Percentiles rank a stretch among this genome's conserved stretches.
Conservation (phyloP, 2,329 filamentous ascomycete genomes). For the Monilinia aucupariae region DNA sequence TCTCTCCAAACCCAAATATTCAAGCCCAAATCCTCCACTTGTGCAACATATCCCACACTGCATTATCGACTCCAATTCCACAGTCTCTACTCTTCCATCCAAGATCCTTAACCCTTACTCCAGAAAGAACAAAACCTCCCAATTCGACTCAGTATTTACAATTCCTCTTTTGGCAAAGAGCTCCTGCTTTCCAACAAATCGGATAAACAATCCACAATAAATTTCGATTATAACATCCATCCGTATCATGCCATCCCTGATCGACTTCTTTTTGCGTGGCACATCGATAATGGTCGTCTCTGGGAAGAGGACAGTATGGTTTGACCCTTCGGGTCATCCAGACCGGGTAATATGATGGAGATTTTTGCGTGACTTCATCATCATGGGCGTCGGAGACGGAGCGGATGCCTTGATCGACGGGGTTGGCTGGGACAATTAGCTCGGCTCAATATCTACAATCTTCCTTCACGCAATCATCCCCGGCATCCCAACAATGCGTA, state of each 20-base stretch:
- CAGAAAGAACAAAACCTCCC: too few relatives aligned
- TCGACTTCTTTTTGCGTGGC: slow-evolving; percentile 6
- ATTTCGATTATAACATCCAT: neutral
- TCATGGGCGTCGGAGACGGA: neutral
- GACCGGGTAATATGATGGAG: too few relatives aligned
- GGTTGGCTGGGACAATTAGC: too few relatives aligned
- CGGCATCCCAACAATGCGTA: slow-evolving; percentile 3
- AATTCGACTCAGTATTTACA: neutral
- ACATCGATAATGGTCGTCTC: neutral
- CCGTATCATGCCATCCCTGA: neutral
- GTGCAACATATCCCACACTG: too few relatives aligned
- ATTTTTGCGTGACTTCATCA: too few relatives aligned
- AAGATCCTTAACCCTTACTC: too few relatives aligned
- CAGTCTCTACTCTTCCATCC: too few relatives aligned
- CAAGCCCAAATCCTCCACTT: too few relatives aligned
- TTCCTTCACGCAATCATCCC: neutral
- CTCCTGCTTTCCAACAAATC: neutral
- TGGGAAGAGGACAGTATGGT: neutral
- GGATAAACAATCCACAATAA: neutral
- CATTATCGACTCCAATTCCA: too few relatives aligned
- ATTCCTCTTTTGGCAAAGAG: neutral
- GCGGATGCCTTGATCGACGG: neutral
- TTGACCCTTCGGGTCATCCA: too few relatives aligned
- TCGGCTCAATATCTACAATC: slow-evolving; percentile 1
- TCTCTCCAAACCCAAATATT: too few relatives aligned